phyloP scores from a whole-genome alignment of 192 early-diverging fungal genomes.

The Entophlyctis luteolus region DNA sequence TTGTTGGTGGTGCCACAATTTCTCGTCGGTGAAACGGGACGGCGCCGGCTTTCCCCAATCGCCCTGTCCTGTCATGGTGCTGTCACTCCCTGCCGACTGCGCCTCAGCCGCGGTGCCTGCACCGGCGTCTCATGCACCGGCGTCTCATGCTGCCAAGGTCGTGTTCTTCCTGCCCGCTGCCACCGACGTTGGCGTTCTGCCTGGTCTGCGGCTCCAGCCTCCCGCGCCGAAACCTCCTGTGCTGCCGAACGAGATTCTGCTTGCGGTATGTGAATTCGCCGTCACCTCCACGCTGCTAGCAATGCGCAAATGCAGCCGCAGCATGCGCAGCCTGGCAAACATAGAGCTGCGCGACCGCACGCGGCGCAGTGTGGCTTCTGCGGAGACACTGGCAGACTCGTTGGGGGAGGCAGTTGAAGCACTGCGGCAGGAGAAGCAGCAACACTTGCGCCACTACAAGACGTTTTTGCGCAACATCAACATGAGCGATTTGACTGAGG shows the following conservation, averaged over 20 bases:
- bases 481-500: constrained; percentile 43
- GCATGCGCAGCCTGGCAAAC: constrained; percentile 30
- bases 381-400: neutral
- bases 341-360: constrained; percentile 33
- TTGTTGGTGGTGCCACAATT: too few species aligned
- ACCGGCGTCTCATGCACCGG: too few species aligned
- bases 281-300: constrained; percentile 24
- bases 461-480: constrained; percentile 38
- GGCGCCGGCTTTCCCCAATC: too few species aligned
- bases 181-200: too few species aligned
- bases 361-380: neutral
- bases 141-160: too few species aligned
- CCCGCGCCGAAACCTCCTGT: too few species aligned
- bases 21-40: too few species aligned
- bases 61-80: too few species aligned
- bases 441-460: constrained; percentile 43
- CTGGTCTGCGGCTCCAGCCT: too few species aligned
- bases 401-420: neutral
- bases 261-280: constrained; percentile 27
- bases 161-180: too few species aligned
- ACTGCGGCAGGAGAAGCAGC: constrained; percentile 28
- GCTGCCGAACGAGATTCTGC: constrained; percentile 48
- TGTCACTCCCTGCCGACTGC: too few species aligned
- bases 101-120: too few species aligned
- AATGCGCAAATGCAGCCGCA: constrained; percentile 26